Percentiles rank a stretch among this genome's conserved stretches.
Conservation (phyloP, 2,329 filamentous ascomycete species). For the Fusarium tjaetaba region DNA sequence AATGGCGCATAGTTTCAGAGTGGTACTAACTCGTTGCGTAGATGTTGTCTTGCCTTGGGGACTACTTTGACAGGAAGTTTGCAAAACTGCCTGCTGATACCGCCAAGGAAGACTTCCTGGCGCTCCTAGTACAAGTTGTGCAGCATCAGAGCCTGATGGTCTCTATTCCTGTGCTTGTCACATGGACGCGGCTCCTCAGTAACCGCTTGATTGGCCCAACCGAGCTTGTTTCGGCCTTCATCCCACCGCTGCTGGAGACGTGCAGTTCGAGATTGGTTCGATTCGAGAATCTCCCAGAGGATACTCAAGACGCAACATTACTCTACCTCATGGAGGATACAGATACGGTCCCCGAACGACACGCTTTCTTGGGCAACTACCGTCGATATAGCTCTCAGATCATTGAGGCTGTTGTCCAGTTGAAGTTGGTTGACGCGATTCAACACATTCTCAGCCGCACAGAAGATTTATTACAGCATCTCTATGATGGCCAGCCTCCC, state of each 20-base stretch:
- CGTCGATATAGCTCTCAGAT: constrained; percentile 87
- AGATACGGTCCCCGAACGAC: constrained; percentile 91
- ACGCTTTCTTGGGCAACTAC: constrained; percentile 96
- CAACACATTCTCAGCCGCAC: constrained; percentile 86
- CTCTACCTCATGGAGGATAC: constrained; percentile 92
- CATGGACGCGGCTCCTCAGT: constrained; percentile 85
- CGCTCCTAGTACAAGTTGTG: constrained; percentile 80
- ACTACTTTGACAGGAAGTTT: constrained; percentile 83
- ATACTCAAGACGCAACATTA: constrained; percentile 81
- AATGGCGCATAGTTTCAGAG: neutral
- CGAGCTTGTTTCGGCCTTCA: constrained; percentile 69
- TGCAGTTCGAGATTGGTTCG: constrained; percentile 86
- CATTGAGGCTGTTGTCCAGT: constrained; percentile 85
- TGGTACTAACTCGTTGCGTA: constrained; percentile 47
- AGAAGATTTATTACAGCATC: constrained; percentile 75
- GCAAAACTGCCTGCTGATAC: constrained; percentile 69
- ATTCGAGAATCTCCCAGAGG: constrained; percentile 87
- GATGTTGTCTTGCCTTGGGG: constrained; percentile 86
- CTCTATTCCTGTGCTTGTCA: constrained; percentile 90
- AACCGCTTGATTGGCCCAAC: constrained; percentile 73
- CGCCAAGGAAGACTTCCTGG: constrained; percentile 79
- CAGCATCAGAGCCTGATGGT: constrained; percentile 89
- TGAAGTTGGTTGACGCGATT: constrained; percentile 85
- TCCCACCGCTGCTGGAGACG: constrained; percentile 81
- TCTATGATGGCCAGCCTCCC: constrained; percentile 76